Evolutionary conservation across 768 basidiomycete genomes (phyloP).

Genomic region (Crepidotus variabilis): DNA sequence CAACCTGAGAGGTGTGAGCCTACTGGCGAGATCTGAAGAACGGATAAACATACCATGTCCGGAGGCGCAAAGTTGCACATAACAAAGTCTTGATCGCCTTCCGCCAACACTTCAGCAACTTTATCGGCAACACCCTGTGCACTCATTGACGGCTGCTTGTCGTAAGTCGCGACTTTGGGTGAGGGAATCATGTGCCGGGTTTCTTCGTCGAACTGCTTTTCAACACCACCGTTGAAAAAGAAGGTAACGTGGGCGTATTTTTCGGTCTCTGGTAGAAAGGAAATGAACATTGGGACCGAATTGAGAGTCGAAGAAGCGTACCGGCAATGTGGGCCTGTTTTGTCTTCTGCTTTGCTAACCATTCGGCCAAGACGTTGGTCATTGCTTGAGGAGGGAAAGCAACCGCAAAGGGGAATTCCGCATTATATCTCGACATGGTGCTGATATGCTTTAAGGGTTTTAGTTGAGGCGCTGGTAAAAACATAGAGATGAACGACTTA

Average conservation of each 20-base stretch:
- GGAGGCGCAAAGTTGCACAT: constrained; percentile 99
- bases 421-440: constrained; percentile 93
- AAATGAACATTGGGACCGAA: neutral
- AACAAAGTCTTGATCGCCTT: constrained; percentile 74
- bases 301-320: constrained; percentile 24
- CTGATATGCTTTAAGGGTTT: constrained; percentile 67
- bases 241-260: constrained; percentile 98
- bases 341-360: constrained; percentile 73
- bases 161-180: constrained; percentile 93
- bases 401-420: constrained; percentile 83
- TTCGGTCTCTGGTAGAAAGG: constrained; percentile 66
- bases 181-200: constrained; percentile 87
- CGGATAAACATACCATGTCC: constrained; percentile 68
- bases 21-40: neutral
- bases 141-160: constrained; percentile 87
- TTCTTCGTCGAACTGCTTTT: constrained; percentile 84
- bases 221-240: constrained; percentile 97
- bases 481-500: too few relatives aligned
- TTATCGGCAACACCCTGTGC: constrained; percentile 86
- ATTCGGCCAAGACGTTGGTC: constrained; percentile 94
- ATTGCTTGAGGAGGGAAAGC: constrained; percentile 94
- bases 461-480: too few relatives aligned
- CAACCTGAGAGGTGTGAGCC: constrained; percentile 53
- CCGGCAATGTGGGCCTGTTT: constrained; percentile 90
- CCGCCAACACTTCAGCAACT: constrained; percentile 81